Conservation (phyloP, 805 yeast species). For the Saccharomyces cerevisiae region DNA sequence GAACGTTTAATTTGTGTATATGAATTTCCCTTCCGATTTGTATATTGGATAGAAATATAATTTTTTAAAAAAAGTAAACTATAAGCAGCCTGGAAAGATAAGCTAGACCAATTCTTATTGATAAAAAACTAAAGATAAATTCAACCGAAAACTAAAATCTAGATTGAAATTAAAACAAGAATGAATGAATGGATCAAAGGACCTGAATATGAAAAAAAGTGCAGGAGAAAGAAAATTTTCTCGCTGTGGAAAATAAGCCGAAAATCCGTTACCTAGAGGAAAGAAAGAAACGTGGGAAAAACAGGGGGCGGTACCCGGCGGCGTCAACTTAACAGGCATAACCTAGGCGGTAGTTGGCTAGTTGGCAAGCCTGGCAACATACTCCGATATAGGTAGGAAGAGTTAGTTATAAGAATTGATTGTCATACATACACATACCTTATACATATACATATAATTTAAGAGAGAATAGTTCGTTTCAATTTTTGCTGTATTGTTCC, state of each 20-base stretch:
- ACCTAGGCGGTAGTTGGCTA: too few species aligned
- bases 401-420: not conserved
- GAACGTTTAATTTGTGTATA: not conserved
- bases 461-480: not conserved
- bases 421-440: not conserved
- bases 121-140: not conserved
- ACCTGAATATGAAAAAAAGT: not conserved
- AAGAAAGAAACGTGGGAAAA: not conserved
- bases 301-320: not conserved
- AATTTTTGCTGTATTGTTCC: not conserved
- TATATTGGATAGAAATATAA: not conserved
- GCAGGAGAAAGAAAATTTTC: not conserved
- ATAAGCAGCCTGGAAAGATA: too few species aligned
- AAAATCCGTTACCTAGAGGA: not conserved
- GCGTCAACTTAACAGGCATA: not conserved
- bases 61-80: not conserved
- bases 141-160: not conserved
- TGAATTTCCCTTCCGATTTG: too few species aligned
- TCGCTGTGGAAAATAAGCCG: not conserved
- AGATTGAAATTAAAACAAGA: not conserved
- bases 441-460: not conserved
- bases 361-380: not conserved
- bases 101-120: too few species aligned
- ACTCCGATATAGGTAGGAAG: not conserved
- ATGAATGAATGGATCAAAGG: not conserved